These are phyloP conservation scores for Sarcomyxa edulis DNA, from an alignment of 768 basidiomycete genomes.

Conservation along the genomic window DNA sequence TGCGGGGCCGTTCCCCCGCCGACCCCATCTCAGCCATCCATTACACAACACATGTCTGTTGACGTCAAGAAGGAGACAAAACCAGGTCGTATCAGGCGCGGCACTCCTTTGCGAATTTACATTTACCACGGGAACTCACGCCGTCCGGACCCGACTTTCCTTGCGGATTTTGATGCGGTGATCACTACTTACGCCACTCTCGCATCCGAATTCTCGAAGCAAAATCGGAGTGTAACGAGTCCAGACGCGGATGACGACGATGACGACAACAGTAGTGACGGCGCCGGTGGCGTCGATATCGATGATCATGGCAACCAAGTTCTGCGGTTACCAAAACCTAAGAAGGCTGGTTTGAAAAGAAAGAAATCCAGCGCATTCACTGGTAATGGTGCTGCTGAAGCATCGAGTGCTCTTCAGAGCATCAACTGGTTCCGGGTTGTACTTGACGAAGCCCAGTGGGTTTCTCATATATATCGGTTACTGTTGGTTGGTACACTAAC, in stretches of 20 bases:
- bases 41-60: conserved; percentile 17
- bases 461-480: conserved; percentile 14
- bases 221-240: conserved; percentile 57
- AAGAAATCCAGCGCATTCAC: conserved; percentile 40
- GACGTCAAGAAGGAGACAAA: conserved; percentile 29
- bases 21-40: conserved; percentile 26
- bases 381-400: conserved; percentile 32
- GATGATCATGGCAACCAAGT: conserved; percentile 66
- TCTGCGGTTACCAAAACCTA: conserved; percentile 54
- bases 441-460: conserved; percentile 93
- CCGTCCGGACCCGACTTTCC: conserved; percentile 76
- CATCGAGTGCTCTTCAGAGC: conserved; percentile 82
- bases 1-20: conserved; percentile 30
- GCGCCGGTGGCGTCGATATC: conserved; percentile 54
- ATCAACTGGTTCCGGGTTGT: conserved; percentile 97
- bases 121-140: conserved; percentile 94
- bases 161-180: conserved; percentile 94
- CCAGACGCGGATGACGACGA: conserved; percentile 66
- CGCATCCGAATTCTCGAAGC: conserved; percentile 92
- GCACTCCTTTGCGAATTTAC: conserved; percentile 73
- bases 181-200: conserved; percentile 97
- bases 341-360: conserved; percentile 64
- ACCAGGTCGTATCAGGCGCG: conserved; percentile 34
- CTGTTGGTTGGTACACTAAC: conserved; percentile 4
- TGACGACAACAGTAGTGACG: conserved; percentile 60